phyloP scores from a whole-genome alignment of 257 asterid species.

The Plantago elongata region DNA sequence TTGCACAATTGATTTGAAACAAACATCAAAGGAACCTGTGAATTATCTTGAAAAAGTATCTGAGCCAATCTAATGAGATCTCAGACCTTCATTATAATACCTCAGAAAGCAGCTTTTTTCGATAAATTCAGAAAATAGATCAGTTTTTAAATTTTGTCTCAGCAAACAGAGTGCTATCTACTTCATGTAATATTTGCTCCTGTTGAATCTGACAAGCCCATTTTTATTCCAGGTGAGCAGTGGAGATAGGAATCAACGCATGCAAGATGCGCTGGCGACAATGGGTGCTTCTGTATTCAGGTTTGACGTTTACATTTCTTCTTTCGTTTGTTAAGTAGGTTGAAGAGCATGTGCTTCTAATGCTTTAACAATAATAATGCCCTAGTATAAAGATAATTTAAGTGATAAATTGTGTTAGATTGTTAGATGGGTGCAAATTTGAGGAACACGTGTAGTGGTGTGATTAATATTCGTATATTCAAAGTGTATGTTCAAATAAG shows the following conservation, averaged over 20 bases:
- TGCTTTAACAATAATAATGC: too few species aligned
- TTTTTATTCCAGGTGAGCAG: constrained; percentile 55
- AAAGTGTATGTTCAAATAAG: too few species aligned
- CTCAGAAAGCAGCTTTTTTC: not conserved
- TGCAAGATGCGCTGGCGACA: constrained; percentile 82
- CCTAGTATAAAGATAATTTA: too few species aligned
- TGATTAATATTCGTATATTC: too few species aligned
- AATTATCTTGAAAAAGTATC: not conserved
- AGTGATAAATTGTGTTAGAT: too few species aligned
- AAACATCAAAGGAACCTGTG: not conserved
- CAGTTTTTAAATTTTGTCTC: not conserved
- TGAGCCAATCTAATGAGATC: too few species aligned
- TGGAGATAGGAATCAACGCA: constrained; percentile 90
- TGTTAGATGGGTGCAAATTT: too few species aligned
- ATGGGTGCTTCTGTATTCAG: constrained; percentile 99
- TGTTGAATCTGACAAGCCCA: constrained; percentile 11
- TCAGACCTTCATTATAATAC: not conserved
- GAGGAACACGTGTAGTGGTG: too few species aligned
- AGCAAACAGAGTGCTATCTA: not conserved
- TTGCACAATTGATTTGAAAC: not conserved
- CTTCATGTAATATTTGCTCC: constrained; percentile 2
- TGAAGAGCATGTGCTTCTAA: not conserved
- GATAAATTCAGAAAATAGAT: not conserved
- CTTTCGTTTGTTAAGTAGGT: too few species aligned
- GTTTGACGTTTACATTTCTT: constrained; percentile 30